Evolutionary conservation across 208 protist species (phyloP).

Genomic region (Crithidia mellificae): DNA sequence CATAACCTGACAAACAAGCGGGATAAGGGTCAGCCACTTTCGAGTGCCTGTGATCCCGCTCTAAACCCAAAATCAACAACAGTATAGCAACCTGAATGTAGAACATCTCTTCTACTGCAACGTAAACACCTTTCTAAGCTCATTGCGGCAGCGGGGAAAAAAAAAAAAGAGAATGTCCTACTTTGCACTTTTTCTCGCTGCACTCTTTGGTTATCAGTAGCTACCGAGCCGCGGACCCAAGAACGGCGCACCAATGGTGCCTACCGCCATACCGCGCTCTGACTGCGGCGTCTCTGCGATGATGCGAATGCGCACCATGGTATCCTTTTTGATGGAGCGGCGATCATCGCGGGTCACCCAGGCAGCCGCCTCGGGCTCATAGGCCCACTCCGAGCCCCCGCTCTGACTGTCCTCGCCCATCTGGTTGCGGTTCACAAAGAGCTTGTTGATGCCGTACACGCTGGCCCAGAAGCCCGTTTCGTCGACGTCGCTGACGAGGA

Average conservation of each 20-base stretch:
- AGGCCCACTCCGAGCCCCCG: conserved; percentile 47
- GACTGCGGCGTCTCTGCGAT: conserved; percentile 85
- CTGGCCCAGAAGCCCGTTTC: conserved; percentile 77
- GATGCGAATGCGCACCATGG: conserved; percentile 75
- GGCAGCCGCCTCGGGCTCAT: conserved; percentile 62
- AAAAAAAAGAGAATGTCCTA: background rate
- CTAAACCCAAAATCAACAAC: background rate
- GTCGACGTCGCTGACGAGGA: conserved; percentile 65
- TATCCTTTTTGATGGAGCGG: conserved; percentile 63
- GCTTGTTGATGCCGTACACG: conserved; percentile 71
- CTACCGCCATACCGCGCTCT: conserved; percentile 65
- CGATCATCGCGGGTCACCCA: conserved; percentile 68
- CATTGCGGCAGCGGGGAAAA: background rate
- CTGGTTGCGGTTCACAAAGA: conserved; percentile 77
- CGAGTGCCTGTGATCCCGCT: too few species aligned
- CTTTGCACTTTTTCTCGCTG: conserved; percentile 1
- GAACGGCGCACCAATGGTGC: conserved; percentile 64
- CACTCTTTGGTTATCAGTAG: too few species aligned
- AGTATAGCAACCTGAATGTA: too few species aligned
- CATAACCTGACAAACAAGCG: too few species aligned
- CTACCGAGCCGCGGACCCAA: conserved; percentile 52
- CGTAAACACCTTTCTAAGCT: background rate
- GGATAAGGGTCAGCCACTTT: too few species aligned
- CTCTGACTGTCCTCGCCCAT: conserved; percentile 47
- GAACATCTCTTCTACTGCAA: too few species aligned